Conservation (phyloP, 306 rosid genomes). For the Prunus mume region DNA sequence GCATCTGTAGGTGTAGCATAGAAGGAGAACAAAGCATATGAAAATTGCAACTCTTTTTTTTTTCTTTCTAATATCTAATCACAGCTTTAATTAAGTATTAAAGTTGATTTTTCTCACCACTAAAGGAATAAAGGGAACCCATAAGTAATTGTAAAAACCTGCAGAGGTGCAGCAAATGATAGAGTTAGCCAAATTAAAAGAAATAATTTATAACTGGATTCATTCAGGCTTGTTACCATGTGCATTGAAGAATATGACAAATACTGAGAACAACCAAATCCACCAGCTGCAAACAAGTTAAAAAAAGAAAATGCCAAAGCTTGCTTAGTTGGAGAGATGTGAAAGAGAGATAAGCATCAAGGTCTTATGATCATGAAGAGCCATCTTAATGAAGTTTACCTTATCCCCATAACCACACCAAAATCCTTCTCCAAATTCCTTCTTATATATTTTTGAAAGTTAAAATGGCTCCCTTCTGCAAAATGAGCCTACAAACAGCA, state of each 20-base stretch:
- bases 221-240: slow-evolving; percentile 34
- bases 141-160: slow-evolving; percentile 42
- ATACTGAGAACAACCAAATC: slow-evolving; percentile 52
- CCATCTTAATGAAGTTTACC: slow-evolving; percentile 23
- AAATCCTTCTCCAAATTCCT: slow-evolving; percentile 56
- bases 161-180: slow-evolving; percentile 3
- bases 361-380: too few relatives aligned
- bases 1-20: slow-evolving; percentile 28
- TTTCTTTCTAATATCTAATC: background rate
- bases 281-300: slow-evolving; percentile 52
- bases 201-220: background rate
- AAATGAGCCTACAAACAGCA: slow-evolving; percentile 45
- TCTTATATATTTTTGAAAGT: slow-evolving; percentile 49
- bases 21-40: background rate
- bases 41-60: background rate
- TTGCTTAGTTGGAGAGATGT: background rate
- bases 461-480: slow-evolving; percentile 49
- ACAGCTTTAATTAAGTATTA: background rate
- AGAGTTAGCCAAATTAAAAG: background rate
- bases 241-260: slow-evolving; percentile 48
- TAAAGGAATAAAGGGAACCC: slow-evolving; percentile 61
- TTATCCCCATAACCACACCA: slow-evolving; percentile 47
- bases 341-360: background rate
- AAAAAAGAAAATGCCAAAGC: background rate
- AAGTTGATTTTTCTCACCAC: slow-evolving; percentile 36